Conservation (phyloP, 129 eudicot genomes). For the Flaveria linearis region DNA sequence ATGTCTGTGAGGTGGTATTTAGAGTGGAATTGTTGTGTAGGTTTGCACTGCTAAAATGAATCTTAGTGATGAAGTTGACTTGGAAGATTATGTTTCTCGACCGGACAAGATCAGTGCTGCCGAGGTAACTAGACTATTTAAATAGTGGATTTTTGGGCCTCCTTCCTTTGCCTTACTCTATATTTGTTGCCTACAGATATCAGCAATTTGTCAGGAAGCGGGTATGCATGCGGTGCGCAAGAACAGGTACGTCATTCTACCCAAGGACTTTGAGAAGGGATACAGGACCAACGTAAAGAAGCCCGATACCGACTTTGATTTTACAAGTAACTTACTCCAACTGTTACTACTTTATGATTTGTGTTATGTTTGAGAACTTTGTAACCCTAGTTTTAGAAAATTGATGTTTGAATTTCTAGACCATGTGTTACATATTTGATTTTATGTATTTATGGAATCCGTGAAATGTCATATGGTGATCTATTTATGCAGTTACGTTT, state of each 20-base stretch:
- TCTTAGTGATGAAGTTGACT: slow-evolving; percentile 72
- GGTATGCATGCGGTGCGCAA: slow-evolving; percentile 44
- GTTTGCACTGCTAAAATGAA: slow-evolving; percentile 83
- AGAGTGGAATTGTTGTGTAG: slow-evolving; percentile 28
- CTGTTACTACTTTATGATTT: neutral
- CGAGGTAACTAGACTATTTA: slow-evolving; percentile 46
- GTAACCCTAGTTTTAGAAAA: neutral
- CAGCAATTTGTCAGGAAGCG: slow-evolving; percentile 65
- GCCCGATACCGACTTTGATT: slow-evolving; percentile 53
- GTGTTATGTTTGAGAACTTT: neutral
- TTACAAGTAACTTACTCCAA: slow-evolving; percentile 37
- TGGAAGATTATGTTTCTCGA: slow-evolving; percentile 78
- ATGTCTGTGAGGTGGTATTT: neutral
- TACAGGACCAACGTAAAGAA: slow-evolving; percentile 41
- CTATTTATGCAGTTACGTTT: neutral
- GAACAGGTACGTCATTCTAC: slow-evolving; percentile 54
- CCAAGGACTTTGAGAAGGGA: slow-evolving; percentile 62
- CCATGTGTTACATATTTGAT: neutral
- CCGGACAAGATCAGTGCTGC: slow-evolving; percentile 87
- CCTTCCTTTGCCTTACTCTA: neutral
- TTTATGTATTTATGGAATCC: neutral
- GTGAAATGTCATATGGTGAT: neutral
- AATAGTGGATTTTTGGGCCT: neutral
- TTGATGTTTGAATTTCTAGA: neutral
- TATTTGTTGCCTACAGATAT: slow-evolving; percentile 38